phyloP scores from a whole-genome alignment of 2,329 filamentous ascomycete genomes.

The Ramularia collo-cygni region DNA sequence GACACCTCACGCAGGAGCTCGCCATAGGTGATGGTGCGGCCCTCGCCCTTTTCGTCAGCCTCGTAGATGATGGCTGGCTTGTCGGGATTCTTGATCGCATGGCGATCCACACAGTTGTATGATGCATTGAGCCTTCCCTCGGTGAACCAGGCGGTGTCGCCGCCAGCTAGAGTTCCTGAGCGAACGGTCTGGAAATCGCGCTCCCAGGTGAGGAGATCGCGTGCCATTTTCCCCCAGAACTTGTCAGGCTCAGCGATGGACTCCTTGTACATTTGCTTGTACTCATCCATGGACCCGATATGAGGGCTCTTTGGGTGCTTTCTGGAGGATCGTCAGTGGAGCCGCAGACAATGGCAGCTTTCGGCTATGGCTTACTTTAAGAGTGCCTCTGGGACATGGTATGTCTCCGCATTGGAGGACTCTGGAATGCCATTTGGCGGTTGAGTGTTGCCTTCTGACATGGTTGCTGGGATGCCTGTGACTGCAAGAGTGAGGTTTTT shows the following conservation, averaged over 20 bases:
- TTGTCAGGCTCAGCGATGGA: slow-evolving; percentile 83
- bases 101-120: slow-evolving; percentile 95
- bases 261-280: slow-evolving; percentile 62
- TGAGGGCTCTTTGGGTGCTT: slow-evolving; percentile 58
- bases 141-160: slow-evolving; percentile 89
- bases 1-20: slow-evolving; percentile 92
- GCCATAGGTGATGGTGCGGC: slow-evolving; percentile 83
- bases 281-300: slow-evolving; percentile 53
- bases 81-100: slow-evolving; percentile 90
- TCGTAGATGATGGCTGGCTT: slow-evolving; percentile 98
- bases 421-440: slow-evolving; percentile 21
- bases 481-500: background rate
- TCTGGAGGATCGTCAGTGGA: slow-evolving; percentile 28
- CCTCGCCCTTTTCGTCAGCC: slow-evolving; percentile 81
- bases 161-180: slow-evolving; percentile 65
- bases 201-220: slow-evolving; percentile 85
- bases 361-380: slow-evolving; percentile 30
- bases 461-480: slow-evolving; percentile 7
- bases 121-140: slow-evolving; percentile 92
- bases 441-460: slow-evolving; percentile 19
- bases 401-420: slow-evolving; percentile 23
- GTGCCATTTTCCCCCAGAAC: slow-evolving; percentile 83
- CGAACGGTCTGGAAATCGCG: slow-evolving; percentile 86
- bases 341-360: background rate
- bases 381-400: slow-evolving; percentile 30